Base-by-base conservation (phyloP, 2,329 filamentous ascomycete genomes). In the Didymosphaeria variabile region DNA sequence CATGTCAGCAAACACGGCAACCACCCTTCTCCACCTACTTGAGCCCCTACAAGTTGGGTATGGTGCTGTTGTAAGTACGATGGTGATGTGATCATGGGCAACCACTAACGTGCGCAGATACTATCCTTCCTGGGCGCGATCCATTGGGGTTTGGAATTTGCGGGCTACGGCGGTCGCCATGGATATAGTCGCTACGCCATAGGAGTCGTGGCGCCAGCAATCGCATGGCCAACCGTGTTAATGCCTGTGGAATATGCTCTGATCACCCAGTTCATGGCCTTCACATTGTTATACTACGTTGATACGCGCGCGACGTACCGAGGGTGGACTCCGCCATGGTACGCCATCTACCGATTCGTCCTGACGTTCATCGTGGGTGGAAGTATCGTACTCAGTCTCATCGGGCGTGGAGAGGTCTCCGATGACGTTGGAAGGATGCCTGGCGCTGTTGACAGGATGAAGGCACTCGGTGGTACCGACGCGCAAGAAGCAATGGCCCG, bases 71-170 rank as follows among this genome's bases (percentile, higher is more conserved):
- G 88, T 90, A 82, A 78, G 88, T 84, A 32, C 32, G n/a, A 26
- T 3, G 2, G 1, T 8, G 17, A 9, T 36, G 1, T 17, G 10
- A 5, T 12, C 6, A 1, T 38, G 29, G 15, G 60, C 8, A 21
- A 29, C 17, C 15, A 45, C 46, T 36, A 60, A 59, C 67, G 38
- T 52, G 38, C 52, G 19, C 64, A 91, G 88, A 95, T 97, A 71
- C 91, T 97, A 70, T 97, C 93, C 31, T 97, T 97, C 84, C 87
- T 97, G 1, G 94, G 94, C 47, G 94, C 94, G 36, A 89, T 97
- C 72, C 94, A 97, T 79, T 97, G 94, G 91, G 94, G 94, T 58
- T 84, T 97, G 19, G 93, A 97, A 79, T 96, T 90, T 77, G 91
- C 91, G 54, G 82, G 90, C 80, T 89, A 84, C 77, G 81, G 89